Percentiles rank a stretch among this genome's conserved stretches.
phyloP scores from a whole-genome alignment of 2,329 filamentous ascomycete species.

The Alternaria hordeiaustralica region DNA sequence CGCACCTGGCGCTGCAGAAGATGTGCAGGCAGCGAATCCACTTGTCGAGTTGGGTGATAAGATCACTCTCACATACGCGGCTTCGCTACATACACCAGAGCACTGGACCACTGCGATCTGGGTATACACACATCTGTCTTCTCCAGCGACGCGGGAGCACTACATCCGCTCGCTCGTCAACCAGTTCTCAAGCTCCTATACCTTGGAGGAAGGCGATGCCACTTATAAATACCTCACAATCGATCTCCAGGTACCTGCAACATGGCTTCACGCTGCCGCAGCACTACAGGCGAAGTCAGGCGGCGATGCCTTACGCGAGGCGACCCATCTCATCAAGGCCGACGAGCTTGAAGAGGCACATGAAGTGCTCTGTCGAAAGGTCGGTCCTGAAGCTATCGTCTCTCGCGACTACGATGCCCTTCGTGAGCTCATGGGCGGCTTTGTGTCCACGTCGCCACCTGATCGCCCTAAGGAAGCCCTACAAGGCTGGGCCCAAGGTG shows the following conservation, averaged over 20 bases:
- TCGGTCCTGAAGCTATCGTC: slow-evolving; percentile 83
- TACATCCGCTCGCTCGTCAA: slow-evolving; percentile 70
- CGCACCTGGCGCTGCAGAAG: slow-evolving; percentile 42
- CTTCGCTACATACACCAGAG: slow-evolving; percentile 43
- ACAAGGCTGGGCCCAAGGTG: slow-evolving; percentile 77
- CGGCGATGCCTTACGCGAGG: slow-evolving; percentile 65
- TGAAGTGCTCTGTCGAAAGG: slow-evolving; percentile 76
- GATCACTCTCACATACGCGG: slow-evolving; percentile 59
- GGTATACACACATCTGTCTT: slow-evolving; percentile 77
- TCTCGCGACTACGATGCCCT: slow-evolving; percentile 78
- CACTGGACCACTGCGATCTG: slow-evolving; percentile 66
- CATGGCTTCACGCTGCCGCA: slow-evolving; percentile 88
- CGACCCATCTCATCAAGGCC: slow-evolving; percentile 76
- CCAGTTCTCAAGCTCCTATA: slow-evolving; percentile 69
- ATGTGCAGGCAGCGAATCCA: slow-evolving; percentile 61
- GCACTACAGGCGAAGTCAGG: slow-evolving; percentile 80
- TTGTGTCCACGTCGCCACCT: slow-evolving; percentile 56
- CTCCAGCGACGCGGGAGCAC: slow-evolving; percentile 68
- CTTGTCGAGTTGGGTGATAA: slow-evolving; percentile 64
- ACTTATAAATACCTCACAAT: slow-evolving; percentile 67
- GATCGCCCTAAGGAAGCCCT: slow-evolving; percentile 53
- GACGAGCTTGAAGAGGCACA: slow-evolving; percentile 82
- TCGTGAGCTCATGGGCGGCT: slow-evolving; percentile 72
- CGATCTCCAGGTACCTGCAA: slow-evolving; percentile 72
- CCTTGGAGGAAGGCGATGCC: slow-evolving; percentile 62